These are phyloP conservation scores for Pseudogymnoascus sp. DNA, from an alignment of 2,329 filamentous ascomycete genomes.

Conservation along the genomic window DNA sequence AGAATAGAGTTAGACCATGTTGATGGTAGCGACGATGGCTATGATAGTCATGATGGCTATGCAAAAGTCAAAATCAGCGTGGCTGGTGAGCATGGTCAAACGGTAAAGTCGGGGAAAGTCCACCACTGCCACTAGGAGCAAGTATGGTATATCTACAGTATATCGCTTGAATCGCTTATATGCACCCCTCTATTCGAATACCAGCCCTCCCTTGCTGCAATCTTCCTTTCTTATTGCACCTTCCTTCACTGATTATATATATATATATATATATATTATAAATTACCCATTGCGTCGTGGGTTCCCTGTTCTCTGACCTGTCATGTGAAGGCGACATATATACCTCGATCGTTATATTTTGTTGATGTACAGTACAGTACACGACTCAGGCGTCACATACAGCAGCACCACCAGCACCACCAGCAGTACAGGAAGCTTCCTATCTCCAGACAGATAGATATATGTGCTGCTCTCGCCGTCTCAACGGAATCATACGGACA, in stretches of 20 bases:
- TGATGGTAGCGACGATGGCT: neutral
- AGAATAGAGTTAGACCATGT: neutral
- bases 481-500: neutral
- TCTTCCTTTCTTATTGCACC: constrained; percentile 10
- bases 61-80: neutral
- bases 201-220: neutral
- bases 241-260: neutral
- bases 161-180: constrained; percentile 7
- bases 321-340: neutral
- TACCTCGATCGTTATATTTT: neutral
- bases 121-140: neutral
- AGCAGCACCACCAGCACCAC: no score
- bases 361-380: neutral
- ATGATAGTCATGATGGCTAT: neutral
- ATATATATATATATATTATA: neutral
- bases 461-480: neutral
- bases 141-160: neutral
- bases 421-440: neutral
- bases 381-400: neutral
- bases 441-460: neutral
- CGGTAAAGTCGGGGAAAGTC: neutral
- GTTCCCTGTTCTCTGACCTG: neutral
- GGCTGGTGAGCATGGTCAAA: constrained; percentile 3
- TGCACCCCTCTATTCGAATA: constrained; percentile 1
- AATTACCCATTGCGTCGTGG: neutral